Base-by-base conservation (phyloP, 441 rosid genomes). In the Capsella rubella region DNA sequence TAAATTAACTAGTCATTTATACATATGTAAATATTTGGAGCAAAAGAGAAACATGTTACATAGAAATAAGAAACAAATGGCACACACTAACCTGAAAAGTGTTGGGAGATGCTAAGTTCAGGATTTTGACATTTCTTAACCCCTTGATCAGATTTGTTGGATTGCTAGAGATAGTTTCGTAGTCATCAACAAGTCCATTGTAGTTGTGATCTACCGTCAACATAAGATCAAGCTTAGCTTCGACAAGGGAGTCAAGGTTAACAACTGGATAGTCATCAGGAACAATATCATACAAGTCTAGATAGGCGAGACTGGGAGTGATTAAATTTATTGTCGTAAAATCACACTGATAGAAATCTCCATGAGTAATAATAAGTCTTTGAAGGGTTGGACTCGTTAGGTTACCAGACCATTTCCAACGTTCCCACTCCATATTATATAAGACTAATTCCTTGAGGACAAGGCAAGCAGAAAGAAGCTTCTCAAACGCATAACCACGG, bases 191-290 rank as follows among this genome's bases (percentile, higher is more conserved):
- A 45, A 14, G n/a, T 45, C 16, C 49, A 1, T 45, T 0, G 8
- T 45, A 45, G 8, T 2, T 45, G 8, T 45, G 49, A 45, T 52
- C 28, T 18, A 13, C 18, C 32, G 31, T 28, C 34, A 52, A 52
- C 18, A 2, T 31, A 57, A 56, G 42, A 56, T 56, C 28, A 2
- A 57, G 56, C n/a, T 45, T 69, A 31, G 54, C 64, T 56, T 69
- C 55, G 5, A 69, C 27, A 32, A 69, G 73, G 21, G 64, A 69
- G 34, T 69, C 55, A 13, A 69, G 34, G 9, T 18, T 56, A 56
- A 69, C 46, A 31, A 18, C 8, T 2, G 21, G 15, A 43, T 43
- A 68, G 21, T 31, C 54, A 16, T 9, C 25, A 21, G 25, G 25
- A 21, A 21, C 25, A 21, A 21, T 21, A 21, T 21, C 25, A 21